These are phyloP conservation scores for Saccharomycopsis schoenii DNA, from an alignment of 805 yeast species.

Conservation along the genomic window DNA sequence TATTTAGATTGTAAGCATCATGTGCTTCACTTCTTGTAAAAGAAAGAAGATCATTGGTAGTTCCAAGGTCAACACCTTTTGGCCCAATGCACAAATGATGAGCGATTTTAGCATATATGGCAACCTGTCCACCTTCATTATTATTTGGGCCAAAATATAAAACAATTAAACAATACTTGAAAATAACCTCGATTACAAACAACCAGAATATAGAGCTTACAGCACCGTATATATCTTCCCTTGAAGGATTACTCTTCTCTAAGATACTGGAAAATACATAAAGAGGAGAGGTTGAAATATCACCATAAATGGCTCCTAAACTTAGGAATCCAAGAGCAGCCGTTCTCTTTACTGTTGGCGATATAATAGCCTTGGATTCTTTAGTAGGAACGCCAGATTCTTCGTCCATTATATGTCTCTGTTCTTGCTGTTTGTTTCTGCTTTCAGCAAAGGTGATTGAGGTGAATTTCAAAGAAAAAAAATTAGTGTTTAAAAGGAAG, in stretches of 20 bases:
- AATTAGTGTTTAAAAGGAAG: too few species aligned
- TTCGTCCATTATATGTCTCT: too few species aligned
- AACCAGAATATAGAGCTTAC: conserved; percentile 45
- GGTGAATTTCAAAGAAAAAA: too few species aligned
- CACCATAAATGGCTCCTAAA: conserved; percentile 57
- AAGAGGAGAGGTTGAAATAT: conserved; percentile 52
- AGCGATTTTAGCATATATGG: conserved; percentile 51
- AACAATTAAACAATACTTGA: conserved; percentile 43
- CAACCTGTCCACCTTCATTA: conserved; percentile 57
- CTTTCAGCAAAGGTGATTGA: too few species aligned
- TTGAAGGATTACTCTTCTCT: conserved; percentile 25
- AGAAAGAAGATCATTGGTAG: conserved; percentile 25
- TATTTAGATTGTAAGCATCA: conserved; percentile 7
- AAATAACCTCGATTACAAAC: conserved; percentile 41
- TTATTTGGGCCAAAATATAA: conserved; percentile 42
- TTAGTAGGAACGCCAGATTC: neutral
- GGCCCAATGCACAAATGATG: conserved; percentile 38
- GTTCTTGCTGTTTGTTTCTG: too few species aligned
- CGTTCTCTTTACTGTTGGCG: neutral
- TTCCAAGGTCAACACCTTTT: conserved; percentile 33
- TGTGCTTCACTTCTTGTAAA: conserved; percentile 34
- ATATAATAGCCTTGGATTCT: neutral
- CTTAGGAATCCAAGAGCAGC: conserved; percentile 18
- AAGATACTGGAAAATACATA: conserved; percentile 37
- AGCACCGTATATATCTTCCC: conserved; percentile 38